Evolutionary conservation across 306 rosid genomes (phyloP).

Genomic region (Carpinus fangiana): DNA sequence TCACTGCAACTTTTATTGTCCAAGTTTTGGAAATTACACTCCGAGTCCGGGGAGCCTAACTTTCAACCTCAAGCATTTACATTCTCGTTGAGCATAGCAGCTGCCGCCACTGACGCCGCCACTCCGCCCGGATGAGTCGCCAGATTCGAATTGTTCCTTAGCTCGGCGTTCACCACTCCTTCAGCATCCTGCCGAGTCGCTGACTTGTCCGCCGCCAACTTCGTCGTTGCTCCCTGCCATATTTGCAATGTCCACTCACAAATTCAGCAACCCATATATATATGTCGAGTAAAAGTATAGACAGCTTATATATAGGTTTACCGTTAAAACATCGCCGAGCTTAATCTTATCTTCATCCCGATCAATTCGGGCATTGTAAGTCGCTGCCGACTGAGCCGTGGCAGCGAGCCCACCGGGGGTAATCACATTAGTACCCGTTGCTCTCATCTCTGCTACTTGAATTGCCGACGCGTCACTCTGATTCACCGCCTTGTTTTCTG

Average conservation of each 20-base stretch:
- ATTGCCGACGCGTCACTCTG: slow-evolving; percentile 65
- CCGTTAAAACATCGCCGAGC: slow-evolving; percentile 47
- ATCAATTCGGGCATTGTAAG: slow-evolving; percentile 38
- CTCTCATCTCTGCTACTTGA: slow-evolving; percentile 73
- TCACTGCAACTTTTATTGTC: background rate
- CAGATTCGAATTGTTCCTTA: slow-evolving; percentile 47
- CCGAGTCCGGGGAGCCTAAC: background rate
- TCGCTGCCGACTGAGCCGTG: slow-evolving; percentile 61
- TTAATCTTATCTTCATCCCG: slow-evolving; percentile 53
- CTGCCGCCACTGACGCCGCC: slow-evolving; percentile 61
- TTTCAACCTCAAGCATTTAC: background rate
- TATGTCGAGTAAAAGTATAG: no score
- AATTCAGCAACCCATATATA: background rate
- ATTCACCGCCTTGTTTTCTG: slow-evolving; percentile 55
- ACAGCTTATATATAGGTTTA: background rate
- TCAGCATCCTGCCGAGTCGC: slow-evolving; percentile 58
- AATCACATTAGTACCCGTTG: slow-evolving; percentile 48
- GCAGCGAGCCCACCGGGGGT: slow-evolving; percentile 56
- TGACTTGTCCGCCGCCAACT: slow-evolving; percentile 53
- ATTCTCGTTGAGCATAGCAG: slow-evolving; percentile 66
- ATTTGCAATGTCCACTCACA: background rate
- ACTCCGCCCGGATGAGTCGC: slow-evolving; percentile 58
- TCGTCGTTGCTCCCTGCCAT: slow-evolving; percentile 48
- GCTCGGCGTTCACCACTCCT: slow-evolving; percentile 62
- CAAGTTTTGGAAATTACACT: background rate